Evolutionary conservation across 1,139 yeast species (phyloP), one percentile per base, ranked within the genome.

Genomic region (Blastobotrys petasosporus): DNA sequence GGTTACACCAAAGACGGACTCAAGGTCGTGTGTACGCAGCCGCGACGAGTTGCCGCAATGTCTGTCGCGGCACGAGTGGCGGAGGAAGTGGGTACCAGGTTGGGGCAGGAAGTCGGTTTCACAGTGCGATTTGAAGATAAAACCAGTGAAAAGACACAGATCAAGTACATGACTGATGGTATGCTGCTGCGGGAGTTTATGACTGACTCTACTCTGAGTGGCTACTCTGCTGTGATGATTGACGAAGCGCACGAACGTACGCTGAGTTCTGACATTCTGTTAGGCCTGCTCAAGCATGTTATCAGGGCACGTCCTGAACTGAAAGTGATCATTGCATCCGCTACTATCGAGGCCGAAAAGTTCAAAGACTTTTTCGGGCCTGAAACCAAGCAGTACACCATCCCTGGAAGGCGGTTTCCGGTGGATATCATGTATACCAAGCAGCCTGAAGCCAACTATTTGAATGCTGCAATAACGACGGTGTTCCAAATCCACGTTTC

Each of bases 221-320:
- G 69, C 3, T 90, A 88, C 60, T 79, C 92, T 1, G 94, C 85
- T 0, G 69, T 92, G 46, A 87, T 92, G 84, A 85, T 92, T 54
- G 98, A 92, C 66, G 98, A 92, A 66, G 97, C 98, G 0, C 98
- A 92, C 61, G 98, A 92, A 63, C 75, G 98, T 48, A 90, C 97
- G 0, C 67, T 90, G 25, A 82, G 86, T n/a, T 90, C 97, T 0
- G 98, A 92, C 64, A 79, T 92, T n/a, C 62, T 90, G 15, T 69
- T 92, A 42, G 94, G 95, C 3, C 70, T 92, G 32, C 67, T 92
- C 30, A 88, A 88, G 58, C 92, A 84, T 49, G 76, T 90, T 4
- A 67, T 79, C 2, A 67, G 70, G 12, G 71, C 73, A 34, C 69
- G 97, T 41, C 76, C 80, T 0, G 94, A 85, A 52, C 68, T 94